Evolutionary conservation across 2,329 filamentous ascomycete genomes (phyloP).

Genomic region (Sporothrix globosa): DNA sequence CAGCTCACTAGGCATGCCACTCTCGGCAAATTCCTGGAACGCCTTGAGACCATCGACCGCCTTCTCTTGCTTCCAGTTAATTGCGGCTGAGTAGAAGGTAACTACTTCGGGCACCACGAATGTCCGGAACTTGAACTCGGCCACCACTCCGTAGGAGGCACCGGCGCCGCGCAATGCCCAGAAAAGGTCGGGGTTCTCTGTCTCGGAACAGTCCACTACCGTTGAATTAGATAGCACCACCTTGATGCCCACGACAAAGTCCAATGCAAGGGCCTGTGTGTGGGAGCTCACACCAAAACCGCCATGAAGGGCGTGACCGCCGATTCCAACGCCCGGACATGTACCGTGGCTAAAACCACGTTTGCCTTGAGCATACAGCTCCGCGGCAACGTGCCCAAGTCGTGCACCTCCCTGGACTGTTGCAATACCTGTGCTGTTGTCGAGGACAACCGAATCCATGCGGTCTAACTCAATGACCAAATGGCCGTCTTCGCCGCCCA

Average conservation of each 20-base stretch:
- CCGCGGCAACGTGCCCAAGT: conserved; percentile 51
- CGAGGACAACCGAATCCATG: conserved; percentile 50
- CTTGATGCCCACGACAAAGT: conserved; percentile 44
- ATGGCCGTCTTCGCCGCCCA: conserved; percentile 54
- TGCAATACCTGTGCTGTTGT: conserved; percentile 48
- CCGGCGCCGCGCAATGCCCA: conserved; percentile 51
- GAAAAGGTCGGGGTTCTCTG: conserved; percentile 48
- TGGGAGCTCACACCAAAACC: conserved; percentile 47
- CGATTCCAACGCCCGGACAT: conserved; percentile 52
- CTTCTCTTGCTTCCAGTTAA: conserved; percentile 40
- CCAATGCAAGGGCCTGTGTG: conserved; percentile 44
- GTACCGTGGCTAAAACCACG: conserved; percentile 55
- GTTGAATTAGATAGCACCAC: conserved; percentile 46
- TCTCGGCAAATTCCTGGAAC: conserved; percentile 41
- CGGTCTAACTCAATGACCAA: conserved; percentile 53
- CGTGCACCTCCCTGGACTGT: conserved; percentile 55
- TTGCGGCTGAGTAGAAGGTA: conserved; percentile 42
- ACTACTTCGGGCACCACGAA: conserved; percentile 45
- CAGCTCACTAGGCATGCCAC: conserved; percentile 47
- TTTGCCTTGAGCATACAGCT: conserved; percentile 46
- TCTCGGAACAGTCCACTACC: conserved; percentile 41
- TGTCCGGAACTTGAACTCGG: conserved; percentile 47
- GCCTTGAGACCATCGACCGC: conserved; percentile 40
- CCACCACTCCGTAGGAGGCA: conserved; percentile 49
- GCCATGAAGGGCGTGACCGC: conserved; percentile 48